phyloP scores from a whole-genome alignment of 1,284 basidiomycete genomes.

The Peniophora sp. region DNA sequence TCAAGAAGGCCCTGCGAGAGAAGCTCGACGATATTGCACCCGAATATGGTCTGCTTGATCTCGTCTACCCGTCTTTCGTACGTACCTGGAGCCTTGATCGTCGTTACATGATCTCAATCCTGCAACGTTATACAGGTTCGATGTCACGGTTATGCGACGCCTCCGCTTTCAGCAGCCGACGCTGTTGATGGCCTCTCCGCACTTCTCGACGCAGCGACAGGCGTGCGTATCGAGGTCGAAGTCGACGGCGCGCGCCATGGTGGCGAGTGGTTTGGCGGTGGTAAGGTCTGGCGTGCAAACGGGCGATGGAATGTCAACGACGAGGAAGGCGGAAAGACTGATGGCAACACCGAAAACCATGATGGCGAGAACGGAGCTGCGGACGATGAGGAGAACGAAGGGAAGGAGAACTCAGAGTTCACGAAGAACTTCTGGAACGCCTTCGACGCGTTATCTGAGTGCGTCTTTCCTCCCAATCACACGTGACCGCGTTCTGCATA shows the following conservation, averaged over 20 bases:
- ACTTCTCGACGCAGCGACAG: slow-evolving; percentile 86
- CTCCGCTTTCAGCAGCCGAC: slow-evolving; percentile 87
- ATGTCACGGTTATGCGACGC: slow-evolving; percentile 82
- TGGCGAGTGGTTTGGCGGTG: slow-evolving; percentile 86
- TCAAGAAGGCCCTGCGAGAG: slow-evolving; percentile 76
- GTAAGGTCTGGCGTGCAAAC: slow-evolving; percentile 60
- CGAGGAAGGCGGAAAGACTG: slow-evolving; percentile 35
- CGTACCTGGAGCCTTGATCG: too few relatives aligned
- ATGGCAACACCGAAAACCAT: slow-evolving; percentile 23
- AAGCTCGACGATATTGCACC: slow-evolving; percentile 90
- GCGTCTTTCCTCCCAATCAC: slow-evolving; percentile 25
- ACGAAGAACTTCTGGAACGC: slow-evolving; percentile 86
- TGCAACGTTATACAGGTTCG: too few relatives aligned
- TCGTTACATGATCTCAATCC: too few relatives aligned
- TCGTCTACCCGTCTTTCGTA: slow-evolving; percentile 89
- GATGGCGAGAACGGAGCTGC: slow-evolving; percentile 17
- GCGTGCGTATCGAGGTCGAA: slow-evolving; percentile 85
- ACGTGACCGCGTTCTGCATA: neutral
- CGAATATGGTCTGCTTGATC: slow-evolving; percentile 94
- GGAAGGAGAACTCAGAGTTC: slow-evolving; percentile 46
- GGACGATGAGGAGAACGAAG: slow-evolving; percentile 28
- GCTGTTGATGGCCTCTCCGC: slow-evolving; percentile 88
- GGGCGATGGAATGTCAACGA: slow-evolving; percentile 34
- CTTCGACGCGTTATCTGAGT: slow-evolving; percentile 87
- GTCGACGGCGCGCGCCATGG: slow-evolving; percentile 76